These are phyloP conservation scores for Dinochytrium kinnereticum DNA, from an alignment of 371 early-diverging fungal species.

Conservation along the genomic window DNA sequence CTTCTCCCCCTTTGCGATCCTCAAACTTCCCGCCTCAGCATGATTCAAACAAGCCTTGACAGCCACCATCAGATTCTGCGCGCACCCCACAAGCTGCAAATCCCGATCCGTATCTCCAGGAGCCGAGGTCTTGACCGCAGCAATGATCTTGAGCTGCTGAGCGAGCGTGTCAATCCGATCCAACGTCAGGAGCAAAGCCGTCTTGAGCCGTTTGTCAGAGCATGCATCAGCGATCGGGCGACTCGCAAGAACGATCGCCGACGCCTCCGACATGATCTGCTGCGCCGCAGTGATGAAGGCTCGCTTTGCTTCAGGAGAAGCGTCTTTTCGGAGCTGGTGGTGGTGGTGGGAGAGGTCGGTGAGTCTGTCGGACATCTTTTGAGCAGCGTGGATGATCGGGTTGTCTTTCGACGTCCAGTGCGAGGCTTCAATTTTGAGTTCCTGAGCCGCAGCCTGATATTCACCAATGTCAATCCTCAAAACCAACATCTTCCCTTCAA, in stretches of 20 bases:
- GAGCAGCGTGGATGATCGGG: slow-evolving; percentile 44
- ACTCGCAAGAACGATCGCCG: slow-evolving; percentile 26
- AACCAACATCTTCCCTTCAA: too few species aligned
- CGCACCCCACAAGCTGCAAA: slow-evolving; percentile 47
- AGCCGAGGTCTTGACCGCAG: slow-evolving; percentile 54
- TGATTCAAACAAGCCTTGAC: slow-evolving; percentile 45
- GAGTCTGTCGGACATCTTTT: slow-evolving; percentile 43
- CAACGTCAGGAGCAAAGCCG: slow-evolving; percentile 30
- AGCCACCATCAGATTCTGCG: slow-evolving; percentile 49
- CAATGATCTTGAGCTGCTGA: slow-evolving; percentile 58
- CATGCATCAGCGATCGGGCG: slow-evolving; percentile 43
- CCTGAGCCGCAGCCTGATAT: slow-evolving; percentile 57
- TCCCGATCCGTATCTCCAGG: slow-evolving; percentile 53
- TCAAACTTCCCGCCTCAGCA: slow-evolving; percentile 47
- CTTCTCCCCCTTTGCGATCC: slow-evolving; percentile 21
- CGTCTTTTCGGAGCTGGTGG: slow-evolving; percentile 19
- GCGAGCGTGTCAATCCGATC: slow-evolving; percentile 50
- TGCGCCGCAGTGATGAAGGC: slow-evolving; percentile 50
- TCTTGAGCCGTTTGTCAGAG: slow-evolving; percentile 46
- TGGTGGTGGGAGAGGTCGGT: slow-evolving; percentile 39
- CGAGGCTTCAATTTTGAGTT: slow-evolving; percentile 56
- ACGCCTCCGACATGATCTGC: slow-evolving; percentile 39
- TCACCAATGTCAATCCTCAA: too few species aligned
- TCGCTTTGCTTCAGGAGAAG: slow-evolving; percentile 41
- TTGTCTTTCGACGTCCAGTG: slow-evolving; percentile 51